Base-by-base conservation (phyloP, 768 basidiomycete genomes). In the Amanita jacksonii region DNA sequence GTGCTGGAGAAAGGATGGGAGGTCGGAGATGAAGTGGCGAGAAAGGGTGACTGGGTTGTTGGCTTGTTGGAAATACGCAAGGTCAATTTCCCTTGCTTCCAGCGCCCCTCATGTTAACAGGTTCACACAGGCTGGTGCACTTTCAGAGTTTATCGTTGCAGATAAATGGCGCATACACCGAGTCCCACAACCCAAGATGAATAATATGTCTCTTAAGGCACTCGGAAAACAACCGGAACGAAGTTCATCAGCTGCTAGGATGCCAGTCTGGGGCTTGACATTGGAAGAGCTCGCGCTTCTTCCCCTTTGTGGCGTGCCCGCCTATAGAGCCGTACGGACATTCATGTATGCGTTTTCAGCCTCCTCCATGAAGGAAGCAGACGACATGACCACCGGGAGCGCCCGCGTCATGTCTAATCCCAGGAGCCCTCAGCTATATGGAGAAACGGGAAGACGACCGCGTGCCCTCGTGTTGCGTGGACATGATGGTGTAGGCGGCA, bases 131-230 rank as follows among this genome's bases (percentile, higher is more conserved):
- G 30, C 77, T 51, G 91, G 92, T 38, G 86, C 86, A 5, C 70
- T 94, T 16, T 73, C 87, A n/a, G 88, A 96, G 62, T 94, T 89
- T 64, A 76, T 94, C 48, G 68, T 87, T 19, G 73, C 82, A 18
- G 88, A 94, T 55, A 77, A 85, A 22, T 83, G 81, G 54, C 76
- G 85, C 10, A 62, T 93, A 1, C 76, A 81, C 49, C 73, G 83
- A 12, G 74, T 83, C 7, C 85, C 88, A 0, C 72, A 81, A 51
- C 81, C 81, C 23, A 63, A 67, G 12, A 63, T 60, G 53, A 18
- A 50, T 50, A 19, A 15, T 15, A 41, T 40, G 37, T 40, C 45
- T 16, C 38, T 32, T 31, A 45, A 35, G 34, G 32, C 44, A 13
- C 39, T 38, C 19, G 5, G 50, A 54, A 8, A 53, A 24, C 33